Evolutionary conservation across 2,329 filamentous ascomycete species (phyloP), one percentile per base, ranked within the genome.

Genomic region (Macrophomina tecta): DNA sequence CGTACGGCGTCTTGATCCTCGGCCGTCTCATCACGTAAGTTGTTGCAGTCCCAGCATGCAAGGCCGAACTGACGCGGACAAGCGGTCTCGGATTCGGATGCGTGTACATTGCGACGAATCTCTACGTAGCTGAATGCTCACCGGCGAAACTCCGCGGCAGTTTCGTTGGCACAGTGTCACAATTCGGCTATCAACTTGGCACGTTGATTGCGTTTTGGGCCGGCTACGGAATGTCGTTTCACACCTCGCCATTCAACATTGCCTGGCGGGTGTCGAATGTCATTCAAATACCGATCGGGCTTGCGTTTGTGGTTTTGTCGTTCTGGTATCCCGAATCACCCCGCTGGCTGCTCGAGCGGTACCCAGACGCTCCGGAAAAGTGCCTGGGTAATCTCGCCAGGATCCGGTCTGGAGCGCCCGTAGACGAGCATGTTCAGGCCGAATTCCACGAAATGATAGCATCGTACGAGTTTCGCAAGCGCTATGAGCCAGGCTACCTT

Each of bases 131-230:
- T 1, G 80, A 82, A 72, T 81, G 79, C 67, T 73, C 79, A 0
- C 80, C 80, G n/a, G 73, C 73, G 18, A 72, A 72, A 32, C 74
- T 82, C 0, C 74, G 80, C 36, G 80, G 80, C 3, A 77, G 74
- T 42, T 81, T 82, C 65, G 79, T 82, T 11, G 78, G 77, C 6
- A 79, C 76, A 1, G 76, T 80, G 11, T 73, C 76, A 2, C 80
- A 82, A 70, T 80, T 82, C 58, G 79, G 79, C 18, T 82, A 81
- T 65, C 80, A 82, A 66, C 72, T 82, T 0, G 81, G 80, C 8
- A 81, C 79, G 0, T 73, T 82, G 5, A 81, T 82, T 23, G 79
- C 80, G 4, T 82, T 82, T 69, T 82, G 80, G 78, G 69, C 77
- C 23, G 81, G 80, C 7, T 81, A 81, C 65, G 80, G 80, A 18